These are phyloP conservation scores for Alternaria metachromatica DNA, from an alignment of 2,329 filamentous ascomycete species.

Conservation along the genomic window DNA sequence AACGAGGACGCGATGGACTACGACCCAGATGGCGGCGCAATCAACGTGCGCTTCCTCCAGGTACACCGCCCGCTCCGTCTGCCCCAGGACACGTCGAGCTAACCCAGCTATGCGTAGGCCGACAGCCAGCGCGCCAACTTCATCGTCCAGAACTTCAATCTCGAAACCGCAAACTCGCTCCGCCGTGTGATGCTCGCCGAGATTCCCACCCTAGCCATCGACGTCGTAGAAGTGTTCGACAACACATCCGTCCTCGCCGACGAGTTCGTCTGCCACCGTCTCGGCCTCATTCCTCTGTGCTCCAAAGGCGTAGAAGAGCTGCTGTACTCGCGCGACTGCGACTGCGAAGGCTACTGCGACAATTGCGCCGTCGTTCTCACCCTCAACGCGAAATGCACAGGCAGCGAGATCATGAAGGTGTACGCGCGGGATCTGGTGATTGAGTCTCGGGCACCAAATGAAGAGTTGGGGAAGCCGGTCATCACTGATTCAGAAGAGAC, in stretches of 20 bases:
- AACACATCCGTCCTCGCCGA: conserved; percentile 97
- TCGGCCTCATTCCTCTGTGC: conserved; percentile 87
- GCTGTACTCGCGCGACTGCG: conserved; percentile 90
- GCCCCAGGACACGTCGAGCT: conserved; percentile 14
- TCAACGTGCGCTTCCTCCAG: conserved; percentile 49
- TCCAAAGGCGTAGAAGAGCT: conserved; percentile 83
- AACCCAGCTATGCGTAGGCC: conserved; percentile 62
- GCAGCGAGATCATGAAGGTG: conserved; percentile 89
- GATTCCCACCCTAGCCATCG: conserved; percentile 92
- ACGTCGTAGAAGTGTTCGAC: conserved; percentile 88
- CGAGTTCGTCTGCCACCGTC: conserved; percentile 91
- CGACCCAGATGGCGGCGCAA: conserved; percentile 55
- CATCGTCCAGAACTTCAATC: conserved; percentile 85
- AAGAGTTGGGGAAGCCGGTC: conserved; percentile 78
- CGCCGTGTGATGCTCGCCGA: conserved; percentile 92
- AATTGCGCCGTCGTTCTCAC: conserved; percentile 85
- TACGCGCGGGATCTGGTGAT: conserved; percentile 89
- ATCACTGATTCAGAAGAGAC: conserved; percentile 82
- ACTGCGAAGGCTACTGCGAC: conserved; percentile 95
- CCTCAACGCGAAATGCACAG: conserved; percentile 83
- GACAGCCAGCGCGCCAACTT: conserved; percentile 86
- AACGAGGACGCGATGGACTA: conserved; percentile 55
- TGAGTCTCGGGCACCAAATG: conserved; percentile 71
- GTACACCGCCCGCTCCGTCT: conserved; percentile 37
- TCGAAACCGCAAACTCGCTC: conserved; percentile 90